A percentile compares a stretch with the other conserved stretches of the same genome.
phyloP scores from a whole-genome alignment of 2,329 filamentous ascomycete species.

The Aspergillus versicolor region DNA sequence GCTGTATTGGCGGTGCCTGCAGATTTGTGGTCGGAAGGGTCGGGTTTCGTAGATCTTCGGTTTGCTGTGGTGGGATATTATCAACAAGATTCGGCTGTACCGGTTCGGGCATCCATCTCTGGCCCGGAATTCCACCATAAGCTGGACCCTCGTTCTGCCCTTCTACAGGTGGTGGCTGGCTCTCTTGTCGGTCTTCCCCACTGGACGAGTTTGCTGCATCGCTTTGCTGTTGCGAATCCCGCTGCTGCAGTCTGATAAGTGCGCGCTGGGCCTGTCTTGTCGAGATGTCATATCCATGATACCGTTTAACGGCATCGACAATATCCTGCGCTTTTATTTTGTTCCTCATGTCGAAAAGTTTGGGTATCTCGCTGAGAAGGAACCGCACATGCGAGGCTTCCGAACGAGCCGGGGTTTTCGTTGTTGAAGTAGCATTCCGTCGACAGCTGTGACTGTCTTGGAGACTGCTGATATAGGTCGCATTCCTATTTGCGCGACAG shows the following conservation, averaged over 20 bases:
- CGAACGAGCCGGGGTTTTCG: slow-evolving; percentile 36
- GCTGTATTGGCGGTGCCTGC: slow-evolving; percentile 21
- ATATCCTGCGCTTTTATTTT: slow-evolving; percentile 39
- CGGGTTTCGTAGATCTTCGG: slow-evolving; percentile 22
- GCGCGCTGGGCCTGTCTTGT: slow-evolving; percentile 41
- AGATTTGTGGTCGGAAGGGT: slow-evolving; percentile 19
- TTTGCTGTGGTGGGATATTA: slow-evolving; percentile 20
- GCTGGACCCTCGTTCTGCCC: slow-evolving; percentile 26
- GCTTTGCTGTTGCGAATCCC: slow-evolving; percentile 22
- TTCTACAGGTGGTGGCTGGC: slow-evolving; percentile 25
- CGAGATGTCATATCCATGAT: slow-evolving; percentile 42
- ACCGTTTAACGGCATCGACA: slow-evolving; percentile 41
- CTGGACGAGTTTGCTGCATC: slow-evolving; percentile 25
- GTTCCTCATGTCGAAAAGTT: slow-evolving; percentile 39
- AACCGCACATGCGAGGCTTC: slow-evolving; percentile 43
- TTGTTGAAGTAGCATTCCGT: slow-evolving; percentile 27
- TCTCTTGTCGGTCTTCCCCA: slow-evolving; percentile 26
- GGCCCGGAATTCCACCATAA: slow-evolving; percentile 29
- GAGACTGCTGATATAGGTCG: slow-evolving; percentile 41
- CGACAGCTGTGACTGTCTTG: slow-evolving; percentile 41
- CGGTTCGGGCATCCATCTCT: slow-evolving; percentile 34
- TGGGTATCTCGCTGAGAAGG: slow-evolving; percentile 39
- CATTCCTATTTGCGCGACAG: slow-evolving; percentile 41
- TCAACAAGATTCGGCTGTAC: slow-evolving; percentile 29
- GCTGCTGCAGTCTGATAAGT: slow-evolving; percentile 36